A percentile compares a stretch with the other conserved stretches of the same genome.
These are phyloP conservation scores for Lipomyces yamadae DNA, from an alignment of 805 yeast species.

Conservation along the genomic window DNA sequence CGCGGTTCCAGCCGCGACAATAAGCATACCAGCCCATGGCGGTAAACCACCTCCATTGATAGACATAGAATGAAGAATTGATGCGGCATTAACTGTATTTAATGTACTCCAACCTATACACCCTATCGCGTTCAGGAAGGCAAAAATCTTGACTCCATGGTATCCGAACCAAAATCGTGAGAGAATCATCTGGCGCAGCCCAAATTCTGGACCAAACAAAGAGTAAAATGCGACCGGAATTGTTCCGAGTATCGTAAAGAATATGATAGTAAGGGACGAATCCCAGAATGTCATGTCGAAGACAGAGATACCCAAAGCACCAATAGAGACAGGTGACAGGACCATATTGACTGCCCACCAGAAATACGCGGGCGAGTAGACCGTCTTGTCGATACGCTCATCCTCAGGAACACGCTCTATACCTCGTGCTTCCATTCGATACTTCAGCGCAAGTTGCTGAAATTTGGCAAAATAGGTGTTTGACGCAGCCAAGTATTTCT, in stretches of 20 bases:
- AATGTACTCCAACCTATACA: conserved; percentile 97
- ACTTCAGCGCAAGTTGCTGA: conserved; percentile 10
- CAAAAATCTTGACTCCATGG: conserved; percentile 66
- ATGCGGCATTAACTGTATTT: conserved; percentile 86
- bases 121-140: conserved; percentile 76
- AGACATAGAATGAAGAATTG: conserved; percentile 74
- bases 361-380: conserved; percentile 68
- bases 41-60: conserved; percentile 71
- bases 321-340: conserved; percentile 77
- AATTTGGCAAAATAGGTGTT: conserved; percentile 6
- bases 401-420: conserved; percentile 80
- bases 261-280: conserved; percentile 64
- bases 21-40: conserved; percentile 87
- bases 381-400: conserved; percentile 69
- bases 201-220: conserved; percentile 78
- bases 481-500: conserved; percentile 11
- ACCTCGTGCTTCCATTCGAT: conserved; percentile 63
- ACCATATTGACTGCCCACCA: conserved; percentile 82
- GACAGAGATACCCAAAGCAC: conserved; percentile 68
- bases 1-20: conserved; percentile 67
- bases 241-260: conserved; percentile 74
- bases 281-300: conserved; percentile 76
- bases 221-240: conserved; percentile 82
- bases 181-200: conserved; percentile 84
- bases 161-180: conserved; percentile 80